Conservation (phyloP, 768 basidiomycete species). For the Epithele typhae region DNA sequence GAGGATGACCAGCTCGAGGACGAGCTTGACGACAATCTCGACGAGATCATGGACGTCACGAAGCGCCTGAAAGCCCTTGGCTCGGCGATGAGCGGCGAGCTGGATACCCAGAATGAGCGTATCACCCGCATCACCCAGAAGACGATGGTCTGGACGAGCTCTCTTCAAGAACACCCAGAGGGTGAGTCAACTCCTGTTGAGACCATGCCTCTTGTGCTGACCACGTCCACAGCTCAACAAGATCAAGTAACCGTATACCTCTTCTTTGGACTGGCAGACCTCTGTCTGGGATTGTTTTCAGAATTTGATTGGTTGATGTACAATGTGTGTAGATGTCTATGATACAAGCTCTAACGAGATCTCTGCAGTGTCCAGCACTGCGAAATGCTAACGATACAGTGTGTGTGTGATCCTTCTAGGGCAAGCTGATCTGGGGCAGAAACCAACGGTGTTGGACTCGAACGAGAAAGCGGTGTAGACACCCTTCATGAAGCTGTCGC, state of each 20-base stretch:
- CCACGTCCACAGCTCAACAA: constrained; percentile 29
- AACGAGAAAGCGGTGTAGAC: constrained; percentile 24
- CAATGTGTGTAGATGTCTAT: too few relatives aligned
- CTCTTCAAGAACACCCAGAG: constrained; percentile 81
- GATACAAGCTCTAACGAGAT: too few relatives aligned
- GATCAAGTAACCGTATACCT: constrained; percentile 31
- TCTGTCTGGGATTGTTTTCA: too few relatives aligned
- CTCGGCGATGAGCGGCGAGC: constrained; percentile 80
- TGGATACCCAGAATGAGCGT: constrained; percentile 80
- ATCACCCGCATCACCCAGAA: constrained; percentile 77
- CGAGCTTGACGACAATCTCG: constrained; percentile 87
- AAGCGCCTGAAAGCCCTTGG: constrained; percentile 78
- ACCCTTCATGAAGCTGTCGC: constrained; percentile 25
- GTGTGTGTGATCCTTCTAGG: neutral
- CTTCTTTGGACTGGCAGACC: too few relatives aligned
- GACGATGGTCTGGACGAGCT: constrained; percentile 71
- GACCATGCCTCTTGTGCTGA: constrained; percentile 2
- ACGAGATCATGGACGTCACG: constrained; percentile 76
- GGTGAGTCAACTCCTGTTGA: constrained; percentile 36
- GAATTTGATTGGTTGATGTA: too few relatives aligned
- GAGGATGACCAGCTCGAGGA: constrained; percentile 95
- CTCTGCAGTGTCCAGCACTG: neutral
- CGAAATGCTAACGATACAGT: too few relatives aligned
- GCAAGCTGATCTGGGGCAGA: constrained; percentile 16
- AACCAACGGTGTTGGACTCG: constrained; percentile 21